These are phyloP conservation scores for Globisporangium uncinulatum DNA, from an alignment of 352 stramenopile genomes.

Conservation along the genomic window DNA sequence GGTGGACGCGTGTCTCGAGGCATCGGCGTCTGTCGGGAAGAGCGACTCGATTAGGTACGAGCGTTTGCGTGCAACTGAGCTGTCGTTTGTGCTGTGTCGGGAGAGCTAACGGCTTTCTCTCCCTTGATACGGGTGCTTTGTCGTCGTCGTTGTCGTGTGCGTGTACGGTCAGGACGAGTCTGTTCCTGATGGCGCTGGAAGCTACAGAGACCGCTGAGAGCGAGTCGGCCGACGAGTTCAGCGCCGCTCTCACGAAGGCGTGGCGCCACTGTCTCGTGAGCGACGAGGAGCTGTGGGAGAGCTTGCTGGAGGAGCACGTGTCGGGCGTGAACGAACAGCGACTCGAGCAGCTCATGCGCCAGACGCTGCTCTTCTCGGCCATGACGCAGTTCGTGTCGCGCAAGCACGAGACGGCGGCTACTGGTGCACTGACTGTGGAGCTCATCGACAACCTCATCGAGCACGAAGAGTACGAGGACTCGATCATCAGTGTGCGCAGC, in stretches of 20 bases:
- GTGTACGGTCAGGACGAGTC: conserved; percentile 27
- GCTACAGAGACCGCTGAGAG: conserved; percentile 49
- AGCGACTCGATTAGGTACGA: conserved; percentile 52
- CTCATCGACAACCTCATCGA: conserved; percentile 63
- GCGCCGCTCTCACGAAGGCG: conserved; percentile 31
- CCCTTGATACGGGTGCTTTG: conserved; percentile 2
- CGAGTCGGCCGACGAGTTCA: conserved; percentile 31
- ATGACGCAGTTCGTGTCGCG: conserved; percentile 48
- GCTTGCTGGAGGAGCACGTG: conserved; percentile 41
- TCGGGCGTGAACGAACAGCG: conserved; percentile 58
- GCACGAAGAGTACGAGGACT: conserved; percentile 36
- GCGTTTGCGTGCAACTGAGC: neutral
- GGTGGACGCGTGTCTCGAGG: conserved; percentile 43
- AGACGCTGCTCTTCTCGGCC: conserved; percentile 60
- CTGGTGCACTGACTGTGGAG: conserved; percentile 38
- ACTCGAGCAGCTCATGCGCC: conserved; percentile 55
- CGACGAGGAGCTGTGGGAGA: conserved; percentile 56
- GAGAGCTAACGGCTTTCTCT: neutral
- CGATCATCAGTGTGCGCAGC: conserved; percentile 40
- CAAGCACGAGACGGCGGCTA: conserved; percentile 13
- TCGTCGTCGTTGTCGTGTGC: neutral
- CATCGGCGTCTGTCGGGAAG: conserved; percentile 27
- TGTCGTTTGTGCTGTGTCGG: neutral
- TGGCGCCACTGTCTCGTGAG: conserved; percentile 56
- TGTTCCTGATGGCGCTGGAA: conserved; percentile 69